Evolutionary conservation across 73 alveolate genomes (phyloP).

Genomic region (Tetrahymena malaccensis): DNA sequence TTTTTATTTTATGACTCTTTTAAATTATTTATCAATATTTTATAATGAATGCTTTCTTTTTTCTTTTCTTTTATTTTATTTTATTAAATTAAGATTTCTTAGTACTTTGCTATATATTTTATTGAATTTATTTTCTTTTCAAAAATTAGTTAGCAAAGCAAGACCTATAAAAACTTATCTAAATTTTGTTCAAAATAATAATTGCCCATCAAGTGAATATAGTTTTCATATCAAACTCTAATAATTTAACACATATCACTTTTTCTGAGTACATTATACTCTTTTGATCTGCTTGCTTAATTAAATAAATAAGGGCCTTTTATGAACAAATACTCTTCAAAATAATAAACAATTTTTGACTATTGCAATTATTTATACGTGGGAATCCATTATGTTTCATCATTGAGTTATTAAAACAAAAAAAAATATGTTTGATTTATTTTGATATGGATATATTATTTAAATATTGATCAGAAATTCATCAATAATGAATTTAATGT

Average conservation of each 20-base stretch:
- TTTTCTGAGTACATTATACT: not conserved
- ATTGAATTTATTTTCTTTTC: not conserved
- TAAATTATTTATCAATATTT: not conserved
- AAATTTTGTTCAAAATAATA: not conserved
- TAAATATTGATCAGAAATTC: not conserved
- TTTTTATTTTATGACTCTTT: not conserved
- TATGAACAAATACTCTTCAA: not conserved
- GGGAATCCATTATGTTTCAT: not conserved
- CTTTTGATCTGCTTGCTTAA: not conserved
- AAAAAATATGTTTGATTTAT: not conserved
- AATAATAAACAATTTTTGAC: no score
- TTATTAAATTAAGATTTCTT: not conserved
- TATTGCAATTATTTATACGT: not conserved
- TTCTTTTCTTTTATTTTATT: not conserved
- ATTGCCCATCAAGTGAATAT: not conserved
- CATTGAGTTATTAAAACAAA: not conserved
- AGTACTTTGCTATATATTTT: not conserved
- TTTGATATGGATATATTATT: not conserved
- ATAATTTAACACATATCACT: not conserved
- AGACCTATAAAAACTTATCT: not conserved
- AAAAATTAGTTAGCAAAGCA: not conserved
- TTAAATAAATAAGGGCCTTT: not conserved
- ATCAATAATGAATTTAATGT: not conserved
- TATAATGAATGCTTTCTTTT: not conserved
- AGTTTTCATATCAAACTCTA: not conserved